Evolutionary conservation across 495 filamentous ascomycete genomes (phyloP), one percentile per base, ranked within the genome.

Genomic region (Talaromyces trachyspermus): DNA sequence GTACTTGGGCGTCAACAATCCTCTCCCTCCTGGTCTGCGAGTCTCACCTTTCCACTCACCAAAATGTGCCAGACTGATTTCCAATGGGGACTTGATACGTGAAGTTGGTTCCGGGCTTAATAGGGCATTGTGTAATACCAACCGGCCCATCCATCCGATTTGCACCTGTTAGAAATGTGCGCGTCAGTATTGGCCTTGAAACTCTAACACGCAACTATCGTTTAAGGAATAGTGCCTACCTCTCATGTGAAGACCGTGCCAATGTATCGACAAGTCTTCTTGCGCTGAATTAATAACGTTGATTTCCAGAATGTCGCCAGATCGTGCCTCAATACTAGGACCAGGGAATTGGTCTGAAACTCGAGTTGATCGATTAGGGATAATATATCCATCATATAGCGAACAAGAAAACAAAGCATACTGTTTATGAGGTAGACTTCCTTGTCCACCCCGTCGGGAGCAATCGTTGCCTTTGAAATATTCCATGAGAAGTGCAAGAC

Each of bases 61-160:
- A 90, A 61, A 86, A 90, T 1, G 85, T 87, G 12, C 86, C 85
- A 5, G 77, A 78, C 60, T 89, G 81, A n/a, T 78, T 57, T 63
- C 85, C 56, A 59, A 88, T 84, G 8, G 80, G 83, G 56, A 92
- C 80, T 57, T 87, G 81, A 55, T 89, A 89, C 10, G 71, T 77
- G 46, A 89, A 81, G 27, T 64, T 73, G 24, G 61, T 58, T 9
- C 84, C 86, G 0, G 85, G 79, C 2, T 70, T 54, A 36, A 88
- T 78, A 3, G 73, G 57, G 48, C 83, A 88, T 56, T 91, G 85
- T 17, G 78, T 81, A 23, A 80, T 74, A 9, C 77, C 76, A 1
- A 67, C 68, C 4, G 83, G 72, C 0, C 87, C 87, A 59, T 92
- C 87, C 85, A 89, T 88, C 15, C 66, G 60, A 42, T 71, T 76